phyloP scores from a whole-genome alignment of 2,329 filamentous ascomycete species.

The Cercospora sesami region DNA sequence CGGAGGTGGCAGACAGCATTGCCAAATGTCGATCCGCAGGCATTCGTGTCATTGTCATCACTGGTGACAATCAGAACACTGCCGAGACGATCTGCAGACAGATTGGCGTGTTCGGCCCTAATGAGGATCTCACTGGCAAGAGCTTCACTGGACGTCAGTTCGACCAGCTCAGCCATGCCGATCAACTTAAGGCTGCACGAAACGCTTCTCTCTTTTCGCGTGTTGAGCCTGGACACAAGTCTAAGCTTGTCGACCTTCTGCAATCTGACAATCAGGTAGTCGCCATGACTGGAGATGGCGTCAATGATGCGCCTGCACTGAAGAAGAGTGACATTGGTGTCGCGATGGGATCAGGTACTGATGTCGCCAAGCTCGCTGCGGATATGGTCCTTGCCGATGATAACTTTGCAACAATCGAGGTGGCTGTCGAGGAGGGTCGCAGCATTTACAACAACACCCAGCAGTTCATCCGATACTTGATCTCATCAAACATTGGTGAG shows the following conservation, averaged over 20 bases:
- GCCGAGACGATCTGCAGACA: conserved; percentile 97
- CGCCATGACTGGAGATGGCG: conserved; percentile 98
- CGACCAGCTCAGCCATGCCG: conserved; percentile 73
- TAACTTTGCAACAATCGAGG: conserved; percentile 97
- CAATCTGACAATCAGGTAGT: conserved; percentile 92
- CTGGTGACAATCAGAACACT: conserved; percentile 95
- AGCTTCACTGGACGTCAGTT: conserved; percentile 96
- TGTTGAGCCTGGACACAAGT: conserved; percentile 94
- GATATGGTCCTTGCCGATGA: conserved; percentile 99
- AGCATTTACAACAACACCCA: conserved; percentile 99
- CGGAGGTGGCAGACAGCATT: conserved; percentile 85
- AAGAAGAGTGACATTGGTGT: conserved; percentile 99
- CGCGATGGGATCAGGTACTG: conserved; percentile 96
- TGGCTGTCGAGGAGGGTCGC: conserved; percentile 93
- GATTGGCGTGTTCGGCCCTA: conserved; percentile 84
- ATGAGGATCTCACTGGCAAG: conserved; percentile 84
- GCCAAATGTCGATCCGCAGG: conserved; percentile 87
- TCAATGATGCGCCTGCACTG: conserved; percentile 94
- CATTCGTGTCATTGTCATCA: conserved; percentile 96
- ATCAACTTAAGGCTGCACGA: conserved; percentile 82
- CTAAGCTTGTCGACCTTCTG: conserved; percentile 93
- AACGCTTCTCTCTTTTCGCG: conserved; percentile 90
- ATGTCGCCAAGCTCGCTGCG: conserved; percentile 92
- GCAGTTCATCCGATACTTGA: conserved; percentile 98
- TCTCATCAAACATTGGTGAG: conserved; percentile 98